Conservation (phyloP, 768 basidiomycete species). For the Suillus paluster region DNA sequence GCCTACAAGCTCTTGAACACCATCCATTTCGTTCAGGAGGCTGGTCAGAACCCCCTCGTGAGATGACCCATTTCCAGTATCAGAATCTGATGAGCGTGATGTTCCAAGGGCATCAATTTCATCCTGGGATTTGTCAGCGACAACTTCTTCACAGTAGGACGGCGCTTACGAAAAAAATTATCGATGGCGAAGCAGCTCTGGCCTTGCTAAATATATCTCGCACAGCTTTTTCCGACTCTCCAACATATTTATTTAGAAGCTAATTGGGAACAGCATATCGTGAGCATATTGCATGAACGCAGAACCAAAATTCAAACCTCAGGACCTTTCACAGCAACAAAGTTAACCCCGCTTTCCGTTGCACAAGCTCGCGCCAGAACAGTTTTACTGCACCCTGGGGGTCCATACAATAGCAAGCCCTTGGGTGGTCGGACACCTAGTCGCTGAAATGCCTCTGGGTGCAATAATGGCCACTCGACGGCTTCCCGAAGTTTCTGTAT, state of each 20-base stretch:
- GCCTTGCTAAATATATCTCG: constrained; percentile 97
- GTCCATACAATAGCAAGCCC: constrained; percentile 91
- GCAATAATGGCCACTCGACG: constrained; percentile 93
- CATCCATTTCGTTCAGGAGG: constrained; percentile 97
- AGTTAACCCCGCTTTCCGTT: constrained; percentile 92
- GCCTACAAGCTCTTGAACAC: constrained; percentile 90
- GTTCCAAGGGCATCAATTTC: constrained; percentile 95
- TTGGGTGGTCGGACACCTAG: constrained; percentile 88
- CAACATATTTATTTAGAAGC: constrained; percentile 96
- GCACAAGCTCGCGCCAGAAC: constrained; percentile 91
- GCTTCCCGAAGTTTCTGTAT: constrained; percentile 89
- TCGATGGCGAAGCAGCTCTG: constrained; percentile 90
- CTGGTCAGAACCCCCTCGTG: constrained; percentile 93
- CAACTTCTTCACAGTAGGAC: neutral
- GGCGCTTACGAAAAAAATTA: constrained; percentile 88
- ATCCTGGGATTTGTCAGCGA: constrained; percentile 59
- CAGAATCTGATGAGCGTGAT: constrained; percentile 61
- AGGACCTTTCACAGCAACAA: constrained; percentile 96
- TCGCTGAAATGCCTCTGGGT: constrained; percentile 84
- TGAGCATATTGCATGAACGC: neutral
- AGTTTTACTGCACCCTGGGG: constrained; percentile 98
- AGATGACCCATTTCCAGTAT: constrained; percentile 54
- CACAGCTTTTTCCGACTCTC: constrained; percentile 94
- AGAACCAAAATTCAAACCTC: constrained; percentile 62
- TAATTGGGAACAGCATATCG: constrained; percentile 36